These are phyloP conservation scores for Naematelia aurantialba DNA, from an alignment of 768 basidiomycete species.

Conservation along the genomic window DNA sequence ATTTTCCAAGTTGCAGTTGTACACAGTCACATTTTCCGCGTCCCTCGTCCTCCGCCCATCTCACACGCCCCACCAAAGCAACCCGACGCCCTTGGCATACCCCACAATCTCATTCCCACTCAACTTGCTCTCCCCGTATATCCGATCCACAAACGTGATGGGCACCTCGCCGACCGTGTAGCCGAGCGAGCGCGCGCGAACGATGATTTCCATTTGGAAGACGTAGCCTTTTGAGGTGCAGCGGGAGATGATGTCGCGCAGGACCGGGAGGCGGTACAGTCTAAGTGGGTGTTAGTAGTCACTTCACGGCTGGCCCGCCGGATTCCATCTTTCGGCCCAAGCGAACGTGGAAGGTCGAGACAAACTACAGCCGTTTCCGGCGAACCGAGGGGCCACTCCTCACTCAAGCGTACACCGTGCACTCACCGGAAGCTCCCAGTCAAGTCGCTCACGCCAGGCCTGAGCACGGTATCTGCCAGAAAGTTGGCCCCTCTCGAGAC, in stretches of 20 bases:
- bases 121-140: conserved; percentile 89
- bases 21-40: no score
- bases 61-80: conserved; percentile 69
- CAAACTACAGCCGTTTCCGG: no score
- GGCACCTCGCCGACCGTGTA: conserved; percentile 87
- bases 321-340: no score
- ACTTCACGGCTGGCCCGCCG: no score
- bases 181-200: conserved; percentile 74
- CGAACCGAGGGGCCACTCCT: no score
- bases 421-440: conserved; percentile 83
- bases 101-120: conserved; percentile 82
- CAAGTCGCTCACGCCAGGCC: conserved; percentile 80
- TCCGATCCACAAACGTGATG: conserved; percentile 89
- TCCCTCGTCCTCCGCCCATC: neutral
- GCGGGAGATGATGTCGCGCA: conserved; percentile 76
- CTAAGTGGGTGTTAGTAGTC: no score
- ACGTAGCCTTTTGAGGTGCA: conserved; percentile 87
- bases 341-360: no score
- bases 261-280: conserved; percentile 69
- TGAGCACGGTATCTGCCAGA: conserved; percentile 76
- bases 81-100: conserved; percentile 80
- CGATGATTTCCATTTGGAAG: conserved; percentile 99
- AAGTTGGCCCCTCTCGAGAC: conserved; percentile 87
- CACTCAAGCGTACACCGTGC: neutral
- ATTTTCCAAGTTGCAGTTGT: no score